Evolutionary conservation across 2,329 filamentous ascomycete species (phyloP), one percentile per base, ranked within the genome.

Genomic region (Diplodia intermedia): DNA sequence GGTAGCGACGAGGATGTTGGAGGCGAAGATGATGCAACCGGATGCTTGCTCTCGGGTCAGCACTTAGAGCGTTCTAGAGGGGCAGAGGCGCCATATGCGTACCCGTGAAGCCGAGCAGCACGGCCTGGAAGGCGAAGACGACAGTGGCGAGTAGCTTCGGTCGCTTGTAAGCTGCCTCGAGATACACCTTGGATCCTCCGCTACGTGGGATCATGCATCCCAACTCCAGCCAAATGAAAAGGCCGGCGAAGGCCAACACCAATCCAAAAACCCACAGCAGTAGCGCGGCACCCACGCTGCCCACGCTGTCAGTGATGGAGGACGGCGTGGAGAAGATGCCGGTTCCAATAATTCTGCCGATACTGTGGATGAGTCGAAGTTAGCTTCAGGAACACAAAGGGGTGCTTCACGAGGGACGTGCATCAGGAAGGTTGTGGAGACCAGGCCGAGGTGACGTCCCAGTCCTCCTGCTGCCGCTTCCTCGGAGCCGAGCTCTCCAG

Each of bases 301-400:
- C 90, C 1, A 88, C 87, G 0, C 87, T 85, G 47, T 86, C 84
- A 3, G 91, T 82, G 61, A 93, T 90, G 4, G 88, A 84, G 0
- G 88, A 89, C 0, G 89, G 90, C 0, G 89, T 91, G 0, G 90
- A 89, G 73, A 92, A 92, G 70, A 92, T 91, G 31, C 89, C 90
- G 72, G 85, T 89, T 14, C 89, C 89, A 36, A 91, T 88, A 6
- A 91, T 88, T 14, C 89, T 84, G 8, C 66, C 66, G 29, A 68
- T 68, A 11, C 66, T 68, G 29, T 47, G 8, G 12, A 47, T 1
- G 1, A 29, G 29, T n/a, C 20, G 11, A 20, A 12, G 47, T 68
- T 36, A 62, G 55, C 33, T 29, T n/a, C 26, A 4, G 12, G n/a
- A 23, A 14, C 3, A 8, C 1, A 33, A 29, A 31, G 20, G 23